Evolutionary conservation across 73 alveolate genomes (phyloP).

Genomic region (Uronychia binucleata): DNA sequence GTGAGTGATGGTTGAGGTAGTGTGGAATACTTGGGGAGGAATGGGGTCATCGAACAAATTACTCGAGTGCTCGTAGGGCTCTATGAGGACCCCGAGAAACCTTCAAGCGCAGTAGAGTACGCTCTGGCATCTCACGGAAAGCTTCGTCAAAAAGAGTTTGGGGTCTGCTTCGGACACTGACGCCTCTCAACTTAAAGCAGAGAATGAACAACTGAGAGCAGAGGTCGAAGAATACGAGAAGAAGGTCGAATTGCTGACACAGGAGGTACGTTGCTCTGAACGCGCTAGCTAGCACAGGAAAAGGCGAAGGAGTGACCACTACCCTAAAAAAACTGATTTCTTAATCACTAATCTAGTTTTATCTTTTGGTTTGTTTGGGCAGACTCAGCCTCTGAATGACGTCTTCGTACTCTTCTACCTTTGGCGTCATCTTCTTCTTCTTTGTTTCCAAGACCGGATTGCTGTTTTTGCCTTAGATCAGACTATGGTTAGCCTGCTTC

Average conservation of each 20-base stretch:
- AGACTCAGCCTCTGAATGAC: no score
- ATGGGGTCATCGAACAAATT: constrained; percentile 88
- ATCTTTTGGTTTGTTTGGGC: no score
- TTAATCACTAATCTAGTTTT: no score
- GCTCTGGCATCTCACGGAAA: background rate
- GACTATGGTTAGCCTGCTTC: no score
- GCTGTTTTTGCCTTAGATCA: no score
- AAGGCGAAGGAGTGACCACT: constrained; percentile 1
- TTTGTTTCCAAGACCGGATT: background rate
- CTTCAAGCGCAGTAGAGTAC: constrained; percentile 79
- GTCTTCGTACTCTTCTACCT: no score
- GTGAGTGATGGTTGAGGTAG: no score
- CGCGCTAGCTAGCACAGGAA: background rate
- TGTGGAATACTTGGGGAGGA: constrained; percentile 85
- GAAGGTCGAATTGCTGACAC: constrained; percentile 69
- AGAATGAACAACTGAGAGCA: constrained; percentile 84
- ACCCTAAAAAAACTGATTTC: background rate
- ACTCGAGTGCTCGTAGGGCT: constrained; percentile 91
- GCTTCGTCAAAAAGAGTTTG: constrained; percentile 79
- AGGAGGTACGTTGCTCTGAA: background rate
- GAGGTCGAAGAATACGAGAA: constrained; percentile 73
- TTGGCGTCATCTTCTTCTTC: no score
- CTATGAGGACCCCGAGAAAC: constrained; percentile 95
- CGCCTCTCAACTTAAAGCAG: constrained; percentile 80
- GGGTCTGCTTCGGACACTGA: constrained; percentile 93